Evolutionary conservation across 768 basidiomycete species (phyloP), one percentile per base, ranked within the genome.

Genomic region (Suillus placidus): DNA sequence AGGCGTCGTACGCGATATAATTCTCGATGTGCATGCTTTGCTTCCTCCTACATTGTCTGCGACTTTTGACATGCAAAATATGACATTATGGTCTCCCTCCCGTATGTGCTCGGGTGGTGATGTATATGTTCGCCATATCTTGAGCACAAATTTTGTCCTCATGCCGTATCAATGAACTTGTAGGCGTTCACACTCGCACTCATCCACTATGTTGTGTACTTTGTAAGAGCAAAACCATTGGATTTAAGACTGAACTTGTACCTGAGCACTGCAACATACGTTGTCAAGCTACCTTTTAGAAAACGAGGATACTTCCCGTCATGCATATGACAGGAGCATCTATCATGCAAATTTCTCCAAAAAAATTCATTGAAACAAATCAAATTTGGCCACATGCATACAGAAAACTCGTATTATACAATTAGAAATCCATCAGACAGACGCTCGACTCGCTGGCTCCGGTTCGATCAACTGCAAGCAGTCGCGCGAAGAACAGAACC

Each of bases 361-460:
- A 9, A 35, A 35, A 35, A 1, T 35, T 35, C 35, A 9, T 35
- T 35, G 35, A 14, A 40, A 6, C 14, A 40, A 40, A 40, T 40
- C 40, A 40, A 40, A 40, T 40, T 13, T 14, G 6, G 10, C 9
- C 14, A 16, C 16, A 20, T n/a, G 2, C 16, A 20, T 18, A 43
- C 3, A 43, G 7, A 18, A 43, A 9, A 45, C 20, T n/a, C 0
- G 6, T 43, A 18, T 20, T 0, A 6, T 23, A 23, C 13, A 16
- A 26, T 16, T 51, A 16, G 62, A 69, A 78, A 76, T 80, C 79
- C 79, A 78, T 80, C 79, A 80, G 79, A 80, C 79, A 70, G 70
- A 77, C 78, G 69, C 72, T 71, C 77, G 64, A 72, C 78, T 77
- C 79, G 78, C 76, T 79, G 78, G 77, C 9, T 73, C 62, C 62